phyloP scores from a whole-genome alignment of 495 filamentous ascomycete species.

The Penicillium ochrochloron region DNA sequence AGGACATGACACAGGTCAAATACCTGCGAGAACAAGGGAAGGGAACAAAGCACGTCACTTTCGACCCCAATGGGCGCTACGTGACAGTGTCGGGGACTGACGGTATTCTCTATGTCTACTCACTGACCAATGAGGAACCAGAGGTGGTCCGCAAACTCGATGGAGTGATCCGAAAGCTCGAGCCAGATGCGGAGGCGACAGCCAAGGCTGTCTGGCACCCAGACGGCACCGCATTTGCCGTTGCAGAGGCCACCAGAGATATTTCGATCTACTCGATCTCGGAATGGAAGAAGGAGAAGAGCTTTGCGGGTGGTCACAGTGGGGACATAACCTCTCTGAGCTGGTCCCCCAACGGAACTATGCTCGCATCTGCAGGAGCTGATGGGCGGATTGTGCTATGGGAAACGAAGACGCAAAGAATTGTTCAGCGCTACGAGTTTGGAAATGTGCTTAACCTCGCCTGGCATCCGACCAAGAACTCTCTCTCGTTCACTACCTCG shows the following conservation, averaged over 20 bases:
- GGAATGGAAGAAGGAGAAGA: slow-evolving; percentile 85
- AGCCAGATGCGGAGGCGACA: slow-evolving; percentile 77
- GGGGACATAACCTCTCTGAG: slow-evolving; percentile 84
- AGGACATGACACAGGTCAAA: slow-evolving; percentile 74
- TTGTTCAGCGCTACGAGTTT: slow-evolving; percentile 69
- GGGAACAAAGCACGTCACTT: slow-evolving; percentile 86
- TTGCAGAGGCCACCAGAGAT: slow-evolving; percentile 80
- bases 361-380: slow-evolving; percentile 79
- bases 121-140: slow-evolving; percentile 77
- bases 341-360: slow-evolving; percentile 93
- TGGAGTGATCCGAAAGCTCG: slow-evolving; percentile 77
- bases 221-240: slow-evolving; percentile 88
- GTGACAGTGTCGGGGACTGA: slow-evolving; percentile 85
- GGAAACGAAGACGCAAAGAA: slow-evolving; percentile 84
- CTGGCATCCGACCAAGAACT: slow-evolving; percentile 91
- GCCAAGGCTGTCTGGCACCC: slow-evolving; percentile 88
- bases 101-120: slow-evolving; percentile 87
- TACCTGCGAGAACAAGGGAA: slow-evolving; percentile 81
- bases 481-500: slow-evolving; percentile 85
- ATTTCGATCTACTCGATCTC: slow-evolving; percentile 81
- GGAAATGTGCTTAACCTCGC: slow-evolving; percentile 79
- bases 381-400: slow-evolving; percentile 86
- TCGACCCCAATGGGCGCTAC: slow-evolving; percentile 78
- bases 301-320: slow-evolving; percentile 77
- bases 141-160: slow-evolving; percentile 81